Evolutionary conservation across 345 rosid genomes (phyloP).

Genomic region (Nephelium lappaceum): DNA sequence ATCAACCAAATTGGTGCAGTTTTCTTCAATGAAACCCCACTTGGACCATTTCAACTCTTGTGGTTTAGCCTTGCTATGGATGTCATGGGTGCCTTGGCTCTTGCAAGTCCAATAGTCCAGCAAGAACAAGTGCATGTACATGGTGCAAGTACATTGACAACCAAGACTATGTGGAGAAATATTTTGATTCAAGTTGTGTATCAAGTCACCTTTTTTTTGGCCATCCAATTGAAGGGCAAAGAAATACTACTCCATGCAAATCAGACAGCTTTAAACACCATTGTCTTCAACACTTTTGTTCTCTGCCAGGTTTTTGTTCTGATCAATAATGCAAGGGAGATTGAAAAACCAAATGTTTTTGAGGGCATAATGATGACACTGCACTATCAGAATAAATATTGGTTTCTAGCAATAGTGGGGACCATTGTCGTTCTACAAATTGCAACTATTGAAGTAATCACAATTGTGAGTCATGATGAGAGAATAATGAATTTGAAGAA

Average conservation of each 20-base stretch:
- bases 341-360: not conserved
- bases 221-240: slow-evolving; percentile 3
- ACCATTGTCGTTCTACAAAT: not conserved
- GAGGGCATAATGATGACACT: not conserved
- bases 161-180: slow-evolving; percentile 4
- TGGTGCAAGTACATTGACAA: not conserved
- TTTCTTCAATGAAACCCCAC: not conserved
- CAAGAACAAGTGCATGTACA: not conserved
- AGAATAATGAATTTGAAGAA: not conserved
- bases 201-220: not conserved
- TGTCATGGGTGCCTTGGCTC: slow-evolving; percentile 6
- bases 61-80: not conserved
- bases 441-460: not conserved
- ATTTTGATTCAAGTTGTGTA: not conserved
- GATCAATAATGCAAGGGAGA: slow-evolving; percentile 6
- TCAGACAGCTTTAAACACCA: not conserved
- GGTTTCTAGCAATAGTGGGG: not conserved
- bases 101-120: not conserved
- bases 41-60: not conserved
- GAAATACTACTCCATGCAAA: not conserved
- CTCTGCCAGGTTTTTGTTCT: not conserved
- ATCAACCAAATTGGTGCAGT: not conserved
- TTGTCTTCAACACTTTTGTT: not conserved
- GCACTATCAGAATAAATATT: not conserved
- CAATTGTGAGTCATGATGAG: not conserved